These are phyloP conservation scores for Scenedesmus sp. DNA, from an alignment of 163 green algal genomes.

Conservation along the genomic window DNA sequence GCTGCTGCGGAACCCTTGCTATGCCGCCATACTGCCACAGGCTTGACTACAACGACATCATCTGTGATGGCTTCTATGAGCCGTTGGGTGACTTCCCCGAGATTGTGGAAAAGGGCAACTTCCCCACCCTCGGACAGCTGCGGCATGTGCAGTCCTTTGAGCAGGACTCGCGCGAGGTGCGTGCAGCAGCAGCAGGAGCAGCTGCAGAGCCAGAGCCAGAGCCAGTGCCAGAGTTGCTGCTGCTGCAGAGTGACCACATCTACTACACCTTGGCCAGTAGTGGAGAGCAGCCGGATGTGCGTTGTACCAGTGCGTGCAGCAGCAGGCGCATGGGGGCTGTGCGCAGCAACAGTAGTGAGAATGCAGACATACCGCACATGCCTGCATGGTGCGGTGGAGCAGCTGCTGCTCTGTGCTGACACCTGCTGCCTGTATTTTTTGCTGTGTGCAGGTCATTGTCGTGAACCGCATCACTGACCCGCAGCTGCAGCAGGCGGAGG, in stretches of 20 bases:
- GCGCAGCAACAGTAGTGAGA: not conserved
- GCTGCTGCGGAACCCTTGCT: not conserved
- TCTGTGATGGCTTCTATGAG: constrained; percentile 73
- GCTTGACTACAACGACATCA: constrained; percentile 61
- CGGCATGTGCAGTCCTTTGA: constrained; percentile 39
- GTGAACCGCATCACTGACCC: constrained; percentile 72
- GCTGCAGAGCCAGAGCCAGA: too few relatives aligned
- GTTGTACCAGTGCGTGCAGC: not conserved
- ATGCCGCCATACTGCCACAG: constrained; percentile 49
- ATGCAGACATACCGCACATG: not conserved
- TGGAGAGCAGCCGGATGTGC: too few relatives aligned
- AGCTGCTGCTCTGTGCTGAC: not conserved
- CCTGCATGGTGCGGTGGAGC: not conserved
- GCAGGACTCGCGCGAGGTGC: constrained; percentile 63
- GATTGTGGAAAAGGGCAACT: constrained; percentile 47
- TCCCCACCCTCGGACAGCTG: constrained; percentile 66
- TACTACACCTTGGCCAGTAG: not conserved
- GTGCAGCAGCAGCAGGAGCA: not conserved
- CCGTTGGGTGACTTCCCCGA: constrained; percentile 70
- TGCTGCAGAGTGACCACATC: constrained; percentile 16
- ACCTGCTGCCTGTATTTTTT: not conserved
- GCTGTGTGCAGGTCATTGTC: constrained; percentile 70
- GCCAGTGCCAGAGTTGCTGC: not conserved
- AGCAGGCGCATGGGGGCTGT: not conserved
- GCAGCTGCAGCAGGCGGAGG: constrained; percentile 56